Evolutionary conservation across 1,284 basidiomycete species (phyloP), one percentile per base, ranked within the genome.

Genomic region (Phlebopus sp.): DNA sequence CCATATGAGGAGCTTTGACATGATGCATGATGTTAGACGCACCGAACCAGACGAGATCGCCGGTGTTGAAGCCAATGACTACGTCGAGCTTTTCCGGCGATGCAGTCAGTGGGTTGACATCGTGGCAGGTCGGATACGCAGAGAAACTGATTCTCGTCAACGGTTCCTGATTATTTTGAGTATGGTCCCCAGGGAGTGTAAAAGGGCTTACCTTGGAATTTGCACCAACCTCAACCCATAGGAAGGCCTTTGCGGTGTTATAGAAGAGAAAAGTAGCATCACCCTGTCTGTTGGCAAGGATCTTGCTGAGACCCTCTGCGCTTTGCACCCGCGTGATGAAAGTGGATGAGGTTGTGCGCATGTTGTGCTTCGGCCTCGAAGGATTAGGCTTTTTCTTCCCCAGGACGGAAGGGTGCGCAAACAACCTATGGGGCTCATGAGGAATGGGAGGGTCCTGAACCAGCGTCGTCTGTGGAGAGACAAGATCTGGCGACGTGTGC

Each of bases 1-100:
- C 46, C 17, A 48, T 37, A 31, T 19, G 14, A 23, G 34, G 32
- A 41, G 43, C 44, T 47, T 15, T 36, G 11, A 40, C 18, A 19
- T 29, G 3, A 19, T 36, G 19, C 35, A 15, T 21, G 19, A 52
- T 34, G n/a, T 10, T 18, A 48, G 37, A 68, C 75, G 53, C 57
- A 87, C 90, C 90, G 51, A 97, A 77, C 91, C 94, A 97, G 43
- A 99, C 71, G 19, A 99, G 74, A 68, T 99, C 96, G 13, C 96
- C 96, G 0, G 92, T 89, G 54, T 76, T 79, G 63, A 99, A 98
- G 2, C 96, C 96, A 57, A 99, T 87, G 47, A 98, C 78, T 10
- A 97, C 77, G 63, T 99, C 97, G 34, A 98, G 71, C 37, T 84
- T 80, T 44, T 92, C 87, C 4, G 84, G 73, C 9, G 81, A 83